Conservation (phyloP, 225 moss, liverwort and hornwort species). For the Ulota crispa region DNA sequence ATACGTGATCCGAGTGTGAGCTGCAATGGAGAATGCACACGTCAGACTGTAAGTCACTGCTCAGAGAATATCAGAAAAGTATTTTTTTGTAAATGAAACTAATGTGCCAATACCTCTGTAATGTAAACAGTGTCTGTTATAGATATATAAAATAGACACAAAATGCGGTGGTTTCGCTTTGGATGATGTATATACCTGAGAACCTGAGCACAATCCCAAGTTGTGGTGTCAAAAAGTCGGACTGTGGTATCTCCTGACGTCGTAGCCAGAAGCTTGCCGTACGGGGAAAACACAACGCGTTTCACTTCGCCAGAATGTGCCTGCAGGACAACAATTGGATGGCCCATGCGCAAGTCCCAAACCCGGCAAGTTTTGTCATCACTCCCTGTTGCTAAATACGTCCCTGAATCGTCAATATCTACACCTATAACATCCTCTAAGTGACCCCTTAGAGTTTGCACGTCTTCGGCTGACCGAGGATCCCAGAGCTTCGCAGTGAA, state of each 20-base stretch:
- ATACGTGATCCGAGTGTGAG: conserved; percentile 94
- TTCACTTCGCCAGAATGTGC: conserved; percentile 94
- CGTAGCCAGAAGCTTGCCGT: conserved; percentile 88
- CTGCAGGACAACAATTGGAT: conserved; percentile 72
- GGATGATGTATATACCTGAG: conserved; percentile 56
- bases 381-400: conserved; percentile 90
- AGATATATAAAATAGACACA: background rate
- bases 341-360: conserved; percentile 98
- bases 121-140: background rate
- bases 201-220: conserved; percentile 77
- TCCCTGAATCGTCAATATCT: conserved; percentile 97
- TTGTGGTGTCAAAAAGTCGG: conserved; percentile 84
- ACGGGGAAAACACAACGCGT: conserved; percentile 93
- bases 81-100: background rate
- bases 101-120: background rate
- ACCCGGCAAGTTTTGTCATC: conserved; percentile 99
- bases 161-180: background rate
- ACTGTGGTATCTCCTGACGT: conserved; percentile 98
- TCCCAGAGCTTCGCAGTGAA: conserved; percentile 99
- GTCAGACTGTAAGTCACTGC: background rate
- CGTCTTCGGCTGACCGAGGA: conserved; percentile 86
- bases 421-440: conserved; percentile 97
- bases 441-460: conserved; percentile 94
- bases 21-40: conserved; percentile 48
- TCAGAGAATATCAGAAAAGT: background rate